Base-by-base conservation (phyloP, 108 stramenopile genomes). In the Nannochloropsis salina region DNA sequence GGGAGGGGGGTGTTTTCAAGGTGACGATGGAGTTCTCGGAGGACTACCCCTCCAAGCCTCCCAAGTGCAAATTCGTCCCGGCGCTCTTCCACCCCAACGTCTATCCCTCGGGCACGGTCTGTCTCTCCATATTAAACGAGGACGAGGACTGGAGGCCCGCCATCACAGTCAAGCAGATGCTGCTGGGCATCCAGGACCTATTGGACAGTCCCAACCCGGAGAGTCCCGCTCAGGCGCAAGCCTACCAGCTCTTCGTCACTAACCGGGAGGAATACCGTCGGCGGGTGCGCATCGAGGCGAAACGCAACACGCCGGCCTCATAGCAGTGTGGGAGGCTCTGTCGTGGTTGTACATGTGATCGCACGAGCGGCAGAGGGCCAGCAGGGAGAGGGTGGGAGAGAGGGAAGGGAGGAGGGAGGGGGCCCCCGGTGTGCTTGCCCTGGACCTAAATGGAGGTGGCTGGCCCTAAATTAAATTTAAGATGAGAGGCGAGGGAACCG, bases 71-170 rank as follows among this genome's bases (percentile, higher is more conserved):
- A 92, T 98, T 95, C 87, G 91, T 92, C 44, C 94, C 95, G 20
- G 92, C 93, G 40, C 94, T 95, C 44, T 94, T 95, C 82, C 95
- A 96, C 85, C 94, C 94, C 21, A 96, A 95, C 86, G 91, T 90
- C 42, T 92, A 92, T 83, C 91, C 91, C 4, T 91, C 90, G 22
- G 98, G 98, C n/a, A 99, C 97, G 15, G 95, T 99, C 85, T 99
- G 98, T 90, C 92, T 99, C 21, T 94, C 93, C 85, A 98, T 99
- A 87, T 87, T 99, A 44, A 97, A 98, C 84, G 99, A 98, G 89
- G 99, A 98, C 88, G 96, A 99, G 88, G 99, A 95, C 18, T 99
- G 99, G 99, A 93, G 97, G 85, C 99, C 99, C 18, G 96, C 97
- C 9, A 97, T 98, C 91, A 98, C 97, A 9, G 90, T 99, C 80